A percentile compares a stretch with the other conserved stretches of the same genome.
phyloP scores from a whole-genome alignment of 192 early-diverging fungal species.

The Coemansia sp. region DNA sequence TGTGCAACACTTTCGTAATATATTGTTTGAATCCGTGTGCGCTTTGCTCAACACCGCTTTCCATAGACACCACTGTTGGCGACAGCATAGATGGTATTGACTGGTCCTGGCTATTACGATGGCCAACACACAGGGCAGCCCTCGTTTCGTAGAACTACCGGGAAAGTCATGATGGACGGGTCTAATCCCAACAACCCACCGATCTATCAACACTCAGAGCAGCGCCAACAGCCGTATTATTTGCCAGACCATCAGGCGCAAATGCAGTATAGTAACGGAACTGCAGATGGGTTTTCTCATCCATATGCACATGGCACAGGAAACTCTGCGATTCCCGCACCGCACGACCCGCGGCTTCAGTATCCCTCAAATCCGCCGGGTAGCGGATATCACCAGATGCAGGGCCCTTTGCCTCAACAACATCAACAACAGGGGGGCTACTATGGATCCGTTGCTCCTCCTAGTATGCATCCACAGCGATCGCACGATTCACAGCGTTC shows the following conservation, averaged over 20 bases:
- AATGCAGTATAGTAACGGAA: background rate
- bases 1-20: background rate
- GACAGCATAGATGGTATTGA: background rate
- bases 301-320: background rate
- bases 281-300: background rate
- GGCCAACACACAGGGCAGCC: conserved; percentile 14
- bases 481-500: conserved; percentile 18
- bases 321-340: conserved; percentile 41
- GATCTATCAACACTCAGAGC: conserved; percentile 10
- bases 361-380: conserved; percentile 7
- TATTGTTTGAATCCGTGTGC: background rate
- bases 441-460: conserved; percentile 5
- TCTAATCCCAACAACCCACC: background rate
- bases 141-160: conserved; percentile 39
- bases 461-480: background rate
- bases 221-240: conserved; percentile 26
- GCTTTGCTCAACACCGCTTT: background rate
- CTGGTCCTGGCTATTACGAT: background rate
- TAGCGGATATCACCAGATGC: conserved; percentile 13
- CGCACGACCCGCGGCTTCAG: conserved; percentile 20
- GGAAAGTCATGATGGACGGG: conserved; percentile 23
- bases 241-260: conserved; percentile 1
- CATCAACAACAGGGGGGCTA: conserved; percentile 20
- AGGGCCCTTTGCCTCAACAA: conserved; percentile 16
- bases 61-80: conserved; percentile 5